phyloP scores from a whole-genome alignment of 2,329 filamentous ascomycete genomes.

The Salinomyces thailandicus region DNA sequence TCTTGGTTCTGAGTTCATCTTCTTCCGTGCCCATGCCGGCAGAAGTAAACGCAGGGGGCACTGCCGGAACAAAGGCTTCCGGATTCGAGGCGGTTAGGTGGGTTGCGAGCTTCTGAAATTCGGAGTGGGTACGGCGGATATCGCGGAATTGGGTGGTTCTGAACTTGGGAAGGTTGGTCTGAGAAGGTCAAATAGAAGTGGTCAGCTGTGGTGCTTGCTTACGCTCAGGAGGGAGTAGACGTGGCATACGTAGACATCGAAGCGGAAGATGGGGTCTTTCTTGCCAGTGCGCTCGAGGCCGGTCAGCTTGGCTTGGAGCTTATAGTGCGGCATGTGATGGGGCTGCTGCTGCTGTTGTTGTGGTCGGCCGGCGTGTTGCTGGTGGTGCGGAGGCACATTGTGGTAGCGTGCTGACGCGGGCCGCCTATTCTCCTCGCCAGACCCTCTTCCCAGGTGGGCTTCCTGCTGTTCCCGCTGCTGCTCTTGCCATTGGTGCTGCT shows the following conservation, averaged over 20 bases:
- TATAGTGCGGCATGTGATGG: constrained; percentile 35
- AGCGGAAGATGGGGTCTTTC: constrained; percentile 88
- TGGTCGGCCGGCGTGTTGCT: constrained; percentile 5
- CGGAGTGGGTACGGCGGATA: constrained; percentile 85
- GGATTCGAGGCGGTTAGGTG: constrained; percentile 97
- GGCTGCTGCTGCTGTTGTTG: constrained; percentile 26
- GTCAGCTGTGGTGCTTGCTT: constrained; percentile 9
- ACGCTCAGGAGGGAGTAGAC: constrained; percentile 2
- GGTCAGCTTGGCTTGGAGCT: constrained; percentile 89
- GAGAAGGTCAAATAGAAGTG: constrained; percentile 1
- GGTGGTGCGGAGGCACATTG: constrained; percentile 13
- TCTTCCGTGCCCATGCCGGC: constrained; percentile 94
- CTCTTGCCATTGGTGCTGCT: constrained; percentile 21
- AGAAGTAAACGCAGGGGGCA: constrained; percentile 87
- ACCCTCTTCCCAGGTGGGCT: constrained; percentile 17
- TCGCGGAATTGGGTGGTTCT: constrained; percentile 97
- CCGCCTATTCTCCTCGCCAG: constrained; percentile 20
- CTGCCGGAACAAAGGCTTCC: constrained; percentile 84
- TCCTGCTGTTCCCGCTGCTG: constrained; percentile 28
- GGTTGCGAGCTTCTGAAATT: constrained; percentile 92
- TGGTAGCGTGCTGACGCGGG: constrained; percentile 23
- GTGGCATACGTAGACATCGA: constrained; percentile 81
- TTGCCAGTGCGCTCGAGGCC: constrained; percentile 85
- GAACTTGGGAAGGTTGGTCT: constrained; percentile 99
- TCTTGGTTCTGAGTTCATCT: constrained; percentile 82